Base-by-base conservation (phyloP, 1,139 yeast genomes). In the Scheffersomyces illinoinensis region DNA sequence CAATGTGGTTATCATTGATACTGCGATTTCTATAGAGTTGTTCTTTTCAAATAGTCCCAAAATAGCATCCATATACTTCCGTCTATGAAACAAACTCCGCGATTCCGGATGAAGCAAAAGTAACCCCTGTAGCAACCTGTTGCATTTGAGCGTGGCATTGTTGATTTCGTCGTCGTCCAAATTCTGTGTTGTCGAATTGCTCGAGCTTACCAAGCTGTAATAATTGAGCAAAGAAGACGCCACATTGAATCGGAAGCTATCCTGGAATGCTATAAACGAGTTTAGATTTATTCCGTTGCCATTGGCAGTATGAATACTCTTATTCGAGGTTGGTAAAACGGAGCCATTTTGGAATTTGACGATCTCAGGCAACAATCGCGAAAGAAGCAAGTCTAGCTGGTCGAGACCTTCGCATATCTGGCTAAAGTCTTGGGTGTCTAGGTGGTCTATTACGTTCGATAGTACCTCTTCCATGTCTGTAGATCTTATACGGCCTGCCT, bases 41-140 rank as follows among this genome's bases (percentile, higher is more conserved):
- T 64, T 57, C 12, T 59, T 52, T 33, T 68, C 71, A 39, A 79
- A 62, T 43, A 72, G 67, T 47, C 62, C 55, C n/a, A 81, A 62
- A 5, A 81, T 60, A 47, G 72, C 59, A 14, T 63, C 62, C 81
- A 81, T 78, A 55, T 76, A 75, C n/a, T 60, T 58, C 4, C 65
- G 57, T 48, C 76, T 64, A 52, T 72, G 68, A 61, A 88, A 86
- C 3, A 85, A 61, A 17, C 71, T 65, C 54, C 93, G 73, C 20
- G 90, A 85, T 1, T 75, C 75, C 2, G 88, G 83, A 67, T 90
- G 96, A 8, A 89, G 60, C 56, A 90, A 73, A 24, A 90, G 75
- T 10, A 86, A 70, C 0, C 95, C 96, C 64, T 88, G 91, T 6
- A 89, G 71, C 2, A 84, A 72, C 52, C 81, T 79, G 59, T 86